Evolutionary conservation across 148 eudicot genomes (phyloP).

Genomic region (Arbutus unedo): DNA sequence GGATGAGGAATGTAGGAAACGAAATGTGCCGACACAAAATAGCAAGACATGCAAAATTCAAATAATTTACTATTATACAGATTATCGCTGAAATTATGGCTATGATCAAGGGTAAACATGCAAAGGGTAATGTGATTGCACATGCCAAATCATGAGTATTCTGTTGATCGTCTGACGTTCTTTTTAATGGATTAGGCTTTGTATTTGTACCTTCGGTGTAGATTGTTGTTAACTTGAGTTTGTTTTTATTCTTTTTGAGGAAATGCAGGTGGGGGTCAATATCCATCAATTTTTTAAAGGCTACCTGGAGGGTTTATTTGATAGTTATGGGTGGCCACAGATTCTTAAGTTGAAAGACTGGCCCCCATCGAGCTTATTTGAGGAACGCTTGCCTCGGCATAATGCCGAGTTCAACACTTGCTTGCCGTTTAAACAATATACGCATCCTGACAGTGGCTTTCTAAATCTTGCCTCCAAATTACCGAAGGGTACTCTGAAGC

Average conservation of each 20-base stretch:
- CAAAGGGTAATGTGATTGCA: neutral
- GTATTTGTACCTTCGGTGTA: neutral
- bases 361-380: constrained; percentile 61
- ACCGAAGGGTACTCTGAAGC: constrained; percentile 42
- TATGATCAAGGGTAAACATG: neutral
- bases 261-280: constrained; percentile 36
- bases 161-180: neutral
- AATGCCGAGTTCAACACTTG: constrained; percentile 58
- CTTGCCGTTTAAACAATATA: constrained; percentile 73
- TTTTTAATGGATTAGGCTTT: neutral
- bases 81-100: neutral
- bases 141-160: neutral
- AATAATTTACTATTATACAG: neutral
- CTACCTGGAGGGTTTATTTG: constrained; percentile 40
- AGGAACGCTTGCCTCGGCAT: constrained; percentile 55
- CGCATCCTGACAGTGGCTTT: constrained; percentile 49
- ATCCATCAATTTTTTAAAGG: constrained; percentile 55
- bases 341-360: constrained; percentile 69
- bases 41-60: neutral
- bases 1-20: neutral
- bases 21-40: neutral
- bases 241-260: neutral
- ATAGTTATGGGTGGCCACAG: constrained; percentile 42
- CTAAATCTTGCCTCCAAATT: constrained; percentile 58
- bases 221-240: neutral